Base-by-base conservation (phyloP, 169 alveolate genomes). In the Sarcocystis neurona region DNA sequence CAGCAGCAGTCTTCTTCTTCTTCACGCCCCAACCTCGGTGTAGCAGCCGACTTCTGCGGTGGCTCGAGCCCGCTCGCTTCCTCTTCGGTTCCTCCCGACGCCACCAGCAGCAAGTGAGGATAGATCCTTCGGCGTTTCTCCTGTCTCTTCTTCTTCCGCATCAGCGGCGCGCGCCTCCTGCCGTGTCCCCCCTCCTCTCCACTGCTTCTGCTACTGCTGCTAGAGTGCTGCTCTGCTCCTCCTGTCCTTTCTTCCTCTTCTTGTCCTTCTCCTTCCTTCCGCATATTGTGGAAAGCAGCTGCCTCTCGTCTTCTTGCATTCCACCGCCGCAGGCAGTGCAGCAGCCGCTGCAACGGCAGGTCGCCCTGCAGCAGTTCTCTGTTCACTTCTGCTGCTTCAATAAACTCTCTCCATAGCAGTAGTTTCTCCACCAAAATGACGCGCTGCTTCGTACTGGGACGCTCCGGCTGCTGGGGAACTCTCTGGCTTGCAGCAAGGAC, bases 321-420 rank as follows among this genome's bases (percentile, higher is more conserved):
- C 82, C 82, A 72, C 34, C 27, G 30, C 82, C 53, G 53, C 39
- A 85, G 85, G 70, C 90, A 70, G 47, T 39, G 34, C 0, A 85
- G 46, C 34, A 85, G 90, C 23, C 85, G 82, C 90, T 66, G 90
- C 63, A 85, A 84, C 74, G 53, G 90, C 27, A 53, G 84, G 75
- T 85, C 90, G 34, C 72, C 90, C 41, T 78, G 84, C 34, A 85
- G 84, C 30, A 85, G 50, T 30, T 68, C 85, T 23, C 90, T 56
- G 56, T 72, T 6, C 39, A 46, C n/a, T 39, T 44, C 60, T 6
- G 32, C 85, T 34, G 34, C 27, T 44, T 85, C 90, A 0, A 85
- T 10, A 32, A 85, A 85, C 39, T 53, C 74, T 2, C 90, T 34
- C 90, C 90, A 85, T 6, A 43, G 43, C 4, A 47, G 47, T 34